Evolutionary conservation across 495 filamentous ascomycete genomes (phyloP).

Genomic region (Aspergillus haitiensis): DNA sequence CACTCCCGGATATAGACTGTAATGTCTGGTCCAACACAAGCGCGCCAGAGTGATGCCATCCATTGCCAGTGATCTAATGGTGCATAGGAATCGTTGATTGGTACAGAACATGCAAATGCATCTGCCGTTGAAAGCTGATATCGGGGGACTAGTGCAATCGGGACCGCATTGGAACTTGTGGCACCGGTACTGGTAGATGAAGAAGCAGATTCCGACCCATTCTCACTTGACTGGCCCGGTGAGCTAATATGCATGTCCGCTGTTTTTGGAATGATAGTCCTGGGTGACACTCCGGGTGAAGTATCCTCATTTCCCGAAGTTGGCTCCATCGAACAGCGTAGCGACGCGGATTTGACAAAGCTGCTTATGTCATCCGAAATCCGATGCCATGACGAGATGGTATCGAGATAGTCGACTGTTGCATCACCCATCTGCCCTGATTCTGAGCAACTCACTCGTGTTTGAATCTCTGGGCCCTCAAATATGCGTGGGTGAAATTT

Average conservation of each 20-base stretch:
- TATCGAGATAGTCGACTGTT: constrained; percentile 64
- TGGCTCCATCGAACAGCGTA: constrained; percentile 18
- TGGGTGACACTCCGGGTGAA: constrained; percentile 33
- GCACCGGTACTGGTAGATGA: constrained; percentile 25
- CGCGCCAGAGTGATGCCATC: constrained; percentile 93
- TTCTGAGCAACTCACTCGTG: constrained; percentile 32
- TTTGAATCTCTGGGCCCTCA: constrained; percentile 49
- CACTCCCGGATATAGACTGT: constrained; percentile 63
- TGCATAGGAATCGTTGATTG: constrained; percentile 73
- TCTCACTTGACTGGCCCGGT: constrained; percentile 32
- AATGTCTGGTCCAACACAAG: constrained; percentile 81
- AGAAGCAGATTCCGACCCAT: constrained; percentile 29
- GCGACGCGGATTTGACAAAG: constrained; percentile 55
- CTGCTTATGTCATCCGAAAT: constrained; percentile 64
- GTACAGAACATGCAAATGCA: constrained; percentile 66
- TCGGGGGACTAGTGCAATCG: constrained; percentile 72
- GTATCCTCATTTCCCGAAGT: constrained; percentile 25
- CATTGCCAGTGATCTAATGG: constrained; percentile 96
- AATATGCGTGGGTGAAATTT: constrained; percentile 58
- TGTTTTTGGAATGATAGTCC: constrained; percentile 39
- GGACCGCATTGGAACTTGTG: constrained; percentile 33
- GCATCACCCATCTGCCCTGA: constrained; percentile 42
- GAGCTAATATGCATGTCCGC: constrained; percentile 34
- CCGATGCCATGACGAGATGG: constrained; percentile 70
- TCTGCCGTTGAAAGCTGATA: constrained; percentile 79